Conservation (phyloP, 495 filamentous ascomycete species). For the Lophiostoma macrostomum region DNA sequence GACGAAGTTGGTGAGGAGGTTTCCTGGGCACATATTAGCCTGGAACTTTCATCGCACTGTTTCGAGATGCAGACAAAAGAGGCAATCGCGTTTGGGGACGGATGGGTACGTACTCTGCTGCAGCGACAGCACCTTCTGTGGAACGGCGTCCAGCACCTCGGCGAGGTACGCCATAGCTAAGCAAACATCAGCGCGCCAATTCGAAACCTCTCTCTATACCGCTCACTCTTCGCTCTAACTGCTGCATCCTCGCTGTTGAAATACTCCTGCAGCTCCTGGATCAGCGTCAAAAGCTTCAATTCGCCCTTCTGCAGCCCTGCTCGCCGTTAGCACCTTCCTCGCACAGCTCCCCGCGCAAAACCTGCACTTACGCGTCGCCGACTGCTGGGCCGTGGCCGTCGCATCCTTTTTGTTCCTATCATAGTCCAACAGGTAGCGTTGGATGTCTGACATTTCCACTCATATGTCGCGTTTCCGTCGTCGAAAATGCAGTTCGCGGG, state of each 20-base stretch:
- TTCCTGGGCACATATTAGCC: slow-evolving; percentile 28
- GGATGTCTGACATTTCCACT: slow-evolving; percentile 57
- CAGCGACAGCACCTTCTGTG: slow-evolving; percentile 58
- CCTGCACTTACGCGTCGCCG: slow-evolving; percentile 51
- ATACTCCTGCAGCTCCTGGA: slow-evolving; percentile 66
- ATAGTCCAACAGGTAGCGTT: slow-evolving; percentile 63
- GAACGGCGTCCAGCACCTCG: slow-evolving; percentile 57
- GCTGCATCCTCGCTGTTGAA: slow-evolving; percentile 67
- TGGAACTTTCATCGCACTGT: not conserved
- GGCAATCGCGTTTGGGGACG: not conserved
- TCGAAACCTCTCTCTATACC: not conserved
- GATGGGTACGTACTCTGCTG: slow-evolving; percentile 53
- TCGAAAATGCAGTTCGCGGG: not conserved
- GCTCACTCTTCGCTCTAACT: slow-evolving; percentile 54
- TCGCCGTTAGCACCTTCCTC: slow-evolving; percentile 15
- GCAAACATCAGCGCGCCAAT: not conserved
- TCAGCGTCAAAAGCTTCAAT: slow-evolving; percentile 61
- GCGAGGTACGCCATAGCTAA: slow-evolving; percentile 64
- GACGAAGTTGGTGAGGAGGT: slow-evolving; percentile 43
- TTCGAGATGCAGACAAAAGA: not conserved
- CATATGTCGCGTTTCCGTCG: not conserved
- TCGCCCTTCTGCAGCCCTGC: slow-evolving; percentile 61
- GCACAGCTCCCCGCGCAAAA: not conserved
- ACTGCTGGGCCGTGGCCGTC: slow-evolving; percentile 53
- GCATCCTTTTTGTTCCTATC: slow-evolving; percentile 63